Evolutionary conservation across 1,284 basidiomycete genomes (phyloP).

Genomic region (Cryptococcus amylolentus): DNA sequence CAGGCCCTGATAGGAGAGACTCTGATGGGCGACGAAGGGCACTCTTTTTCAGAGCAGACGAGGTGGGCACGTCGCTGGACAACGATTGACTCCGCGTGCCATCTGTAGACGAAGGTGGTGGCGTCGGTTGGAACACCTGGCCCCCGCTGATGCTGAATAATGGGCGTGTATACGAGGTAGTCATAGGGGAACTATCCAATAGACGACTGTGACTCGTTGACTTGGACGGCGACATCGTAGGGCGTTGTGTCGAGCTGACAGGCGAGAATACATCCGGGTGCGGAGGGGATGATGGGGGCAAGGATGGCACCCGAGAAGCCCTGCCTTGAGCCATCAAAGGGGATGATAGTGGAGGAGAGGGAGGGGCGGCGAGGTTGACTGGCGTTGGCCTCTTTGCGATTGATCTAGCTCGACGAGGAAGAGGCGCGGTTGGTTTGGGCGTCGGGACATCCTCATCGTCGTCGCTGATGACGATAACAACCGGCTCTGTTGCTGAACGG

Average conservation of each 20-base stretch:
- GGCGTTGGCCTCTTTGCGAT: neutral
- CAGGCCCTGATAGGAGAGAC: neutral
- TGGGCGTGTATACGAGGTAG: neutral
- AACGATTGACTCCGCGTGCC: constrained; percentile 10
- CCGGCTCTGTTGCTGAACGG: neutral
- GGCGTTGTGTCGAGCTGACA: constrained; percentile 2
- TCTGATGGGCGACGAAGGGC: constrained; percentile 16
- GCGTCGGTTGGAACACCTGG: constrained; percentile 8
- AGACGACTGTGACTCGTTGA: constrained; percentile 1
- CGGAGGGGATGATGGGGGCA: constrained; percentile 15
- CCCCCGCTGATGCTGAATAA: neutral
- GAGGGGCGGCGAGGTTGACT: constrained; percentile 9
- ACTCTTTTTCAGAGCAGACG: constrained; percentile 12
- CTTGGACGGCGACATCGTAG: constrained; percentile 18
- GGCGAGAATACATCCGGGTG: neutral
- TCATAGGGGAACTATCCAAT: constrained; percentile 6
- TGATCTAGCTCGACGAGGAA: neutral
- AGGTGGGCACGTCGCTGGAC: constrained; percentile 6
- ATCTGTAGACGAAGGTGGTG: constrained; percentile 14
- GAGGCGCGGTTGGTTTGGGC: neutral
- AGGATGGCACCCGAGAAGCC: constrained; percentile 1
- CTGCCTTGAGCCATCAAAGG: neutral
- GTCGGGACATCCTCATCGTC: neutral
- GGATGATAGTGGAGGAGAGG: constrained; percentile 5
- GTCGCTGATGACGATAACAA: neutral